phyloP scores from a whole-genome alignment of 2,329 filamentous ascomycete species.

The Bipolaris bicolor region DNA sequence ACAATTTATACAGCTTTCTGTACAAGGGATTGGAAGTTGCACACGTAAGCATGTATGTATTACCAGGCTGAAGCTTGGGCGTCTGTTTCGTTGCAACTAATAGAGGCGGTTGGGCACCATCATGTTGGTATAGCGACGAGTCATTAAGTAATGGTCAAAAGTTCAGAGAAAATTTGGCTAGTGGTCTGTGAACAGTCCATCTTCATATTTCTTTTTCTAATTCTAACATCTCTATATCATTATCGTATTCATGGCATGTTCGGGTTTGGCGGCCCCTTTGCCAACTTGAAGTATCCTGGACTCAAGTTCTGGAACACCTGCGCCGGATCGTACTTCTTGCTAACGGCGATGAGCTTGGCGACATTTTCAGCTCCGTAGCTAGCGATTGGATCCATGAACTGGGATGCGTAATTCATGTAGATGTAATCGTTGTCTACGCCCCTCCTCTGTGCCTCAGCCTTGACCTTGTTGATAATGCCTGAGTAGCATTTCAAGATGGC shows the following conservation, averaged over 20 bases:
- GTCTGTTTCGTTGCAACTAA: too few relatives aligned
- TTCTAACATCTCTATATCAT: not conserved
- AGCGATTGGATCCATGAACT: constrained; percentile 50
- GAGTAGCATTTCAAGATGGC: constrained; percentile 24
- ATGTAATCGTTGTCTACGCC: constrained; percentile 23
- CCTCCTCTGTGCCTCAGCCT: constrained; percentile 25
- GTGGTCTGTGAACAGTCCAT: too few relatives aligned
- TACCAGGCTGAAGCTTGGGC: too few relatives aligned
- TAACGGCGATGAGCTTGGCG: constrained; percentile 40
- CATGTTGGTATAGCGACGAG: too few relatives aligned
- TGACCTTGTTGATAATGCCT: constrained; percentile 26
- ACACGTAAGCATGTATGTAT: too few relatives aligned
- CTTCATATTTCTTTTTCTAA: not conserved
- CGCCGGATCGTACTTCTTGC: constrained; percentile 49
- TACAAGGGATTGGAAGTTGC: constrained; percentile 53
- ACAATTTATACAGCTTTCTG: constrained; percentile 57
- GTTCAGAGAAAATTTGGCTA: not conserved
- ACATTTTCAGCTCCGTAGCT: constrained; percentile 44
- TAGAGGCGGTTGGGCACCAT: too few relatives aligned
- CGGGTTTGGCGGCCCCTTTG: constrained; percentile 61
- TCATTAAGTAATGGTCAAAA: too few relatives aligned
- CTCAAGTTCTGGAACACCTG: constrained; percentile 50
- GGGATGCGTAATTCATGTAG: constrained; percentile 56
- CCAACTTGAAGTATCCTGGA: constrained; percentile 49
- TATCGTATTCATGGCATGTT: constrained; percentile 1